phyloP scores from a whole-genome alignment of 768 basidiomycete species.

The Kwoniella bestiolae region DNA sequence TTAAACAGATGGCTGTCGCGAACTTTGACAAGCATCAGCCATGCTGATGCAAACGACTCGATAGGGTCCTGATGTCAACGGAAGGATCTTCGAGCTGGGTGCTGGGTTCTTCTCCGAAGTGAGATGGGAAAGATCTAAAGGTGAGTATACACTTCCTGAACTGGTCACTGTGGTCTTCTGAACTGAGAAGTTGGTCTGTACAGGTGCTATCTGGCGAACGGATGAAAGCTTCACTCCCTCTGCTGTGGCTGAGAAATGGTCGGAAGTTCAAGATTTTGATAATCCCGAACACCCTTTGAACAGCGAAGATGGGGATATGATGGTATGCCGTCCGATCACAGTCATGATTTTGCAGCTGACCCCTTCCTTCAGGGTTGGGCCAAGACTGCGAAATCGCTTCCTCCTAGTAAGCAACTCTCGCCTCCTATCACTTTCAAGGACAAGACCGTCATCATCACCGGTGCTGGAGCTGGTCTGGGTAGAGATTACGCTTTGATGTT shows the following conservation, averaged over 20 bases:
- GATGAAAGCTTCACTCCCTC: slow-evolving; percentile 91
- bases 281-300: slow-evolving; percentile 69
- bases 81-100: slow-evolving; percentile 80
- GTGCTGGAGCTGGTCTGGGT: slow-evolving; percentile 92
- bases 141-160: slow-evolving; percentile 53
- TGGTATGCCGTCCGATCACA: slow-evolving; percentile 31
- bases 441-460: slow-evolving; percentile 91
- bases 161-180: background rate
- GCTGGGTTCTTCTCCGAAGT: slow-evolving; percentile 90
- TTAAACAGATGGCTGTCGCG: background rate
- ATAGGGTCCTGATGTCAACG: slow-evolving; percentile 56
- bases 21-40: background rate
- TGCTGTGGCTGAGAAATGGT: slow-evolving; percentile 86
- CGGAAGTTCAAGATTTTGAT: slow-evolving; percentile 77
- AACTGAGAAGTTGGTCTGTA: background rate
- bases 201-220: slow-evolving; percentile 75
- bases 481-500: slow-evolving; percentile 91
- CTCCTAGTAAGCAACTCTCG: slow-evolving; percentile 71
- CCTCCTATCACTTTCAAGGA: slow-evolving; percentile 79
- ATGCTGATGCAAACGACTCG: background rate
- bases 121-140: slow-evolving; percentile 89
- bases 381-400: slow-evolving; percentile 66
- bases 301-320: slow-evolving; percentile 63
- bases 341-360: background rate
- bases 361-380: slow-evolving; percentile 62